Percentiles rank a stretch among this genome's conserved stretches.
phyloP scores from a whole-genome alignment of 164 flowering plant species.

The Nymphaea colorata region DNA sequence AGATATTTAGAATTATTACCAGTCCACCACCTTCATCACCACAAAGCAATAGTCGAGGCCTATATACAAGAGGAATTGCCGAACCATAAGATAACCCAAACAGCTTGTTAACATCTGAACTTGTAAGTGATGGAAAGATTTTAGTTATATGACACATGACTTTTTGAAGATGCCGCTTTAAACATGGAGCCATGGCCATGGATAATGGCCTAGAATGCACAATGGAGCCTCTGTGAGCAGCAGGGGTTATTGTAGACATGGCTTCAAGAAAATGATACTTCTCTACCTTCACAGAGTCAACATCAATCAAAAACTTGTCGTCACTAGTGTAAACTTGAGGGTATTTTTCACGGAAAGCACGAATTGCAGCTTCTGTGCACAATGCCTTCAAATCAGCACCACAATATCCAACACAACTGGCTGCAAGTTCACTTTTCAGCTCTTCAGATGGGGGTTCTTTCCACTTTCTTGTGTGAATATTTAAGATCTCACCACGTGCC shows the following conservation, averaged over 20 bases:
- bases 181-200: constrained; percentile 77
- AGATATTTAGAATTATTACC: constrained; percentile 42
- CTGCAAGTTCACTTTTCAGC: constrained; percentile 80
- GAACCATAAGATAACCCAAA: constrained; percentile 80
- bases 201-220: constrained; percentile 95
- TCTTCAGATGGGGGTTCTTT: constrained; percentile 84
- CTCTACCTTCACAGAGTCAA: constrained; percentile 80
- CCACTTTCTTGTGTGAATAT: constrained; percentile 98
- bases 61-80: constrained; percentile 77
- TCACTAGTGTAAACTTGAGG: constrained; percentile 99
- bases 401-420: constrained; percentile 98
- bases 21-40: constrained; percentile 80
- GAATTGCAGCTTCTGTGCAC: constrained; percentile 99
- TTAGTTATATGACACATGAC: constrained; percentile 59
- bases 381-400: constrained; percentile 97
- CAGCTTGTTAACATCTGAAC: constrained; percentile 49
- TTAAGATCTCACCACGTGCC: constrained; percentile 92
- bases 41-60: constrained; percentile 80
- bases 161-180: constrained; percentile 55
- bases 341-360: constrained; percentile 95
- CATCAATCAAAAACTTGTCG: constrained; percentile 92
- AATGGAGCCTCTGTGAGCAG: constrained; percentile 94
- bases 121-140: constrained; percentile 52
- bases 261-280: constrained; percentile 89
- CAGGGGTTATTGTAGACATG: constrained; percentile 95